Evolutionary conservation across 352 stramenopile genomes (phyloP), one percentile per base, ranked within the genome.

Genomic region (Saprolegnia diclina): DNA sequence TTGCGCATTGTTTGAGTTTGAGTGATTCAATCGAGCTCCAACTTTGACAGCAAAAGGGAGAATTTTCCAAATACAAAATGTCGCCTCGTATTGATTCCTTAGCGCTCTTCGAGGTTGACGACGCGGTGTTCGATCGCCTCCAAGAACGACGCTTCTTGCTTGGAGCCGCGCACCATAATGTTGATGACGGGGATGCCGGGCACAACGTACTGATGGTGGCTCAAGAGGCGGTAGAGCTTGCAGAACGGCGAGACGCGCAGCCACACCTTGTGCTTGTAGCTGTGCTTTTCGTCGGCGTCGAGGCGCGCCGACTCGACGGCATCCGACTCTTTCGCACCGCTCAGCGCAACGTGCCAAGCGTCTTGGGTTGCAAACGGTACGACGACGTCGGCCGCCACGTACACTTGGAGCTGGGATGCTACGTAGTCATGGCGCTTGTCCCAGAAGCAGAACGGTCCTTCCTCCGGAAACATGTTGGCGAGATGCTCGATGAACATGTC

Each of bases 401-500:
- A 94, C 26, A 93, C 73, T 21, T 88, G 81, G 35, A 95, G 73
- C 22, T 85, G 79, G 32, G 84, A 93, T 21, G 85, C 87, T 55
- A 87, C 77, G 68, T 91, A 95, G 71, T 88, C 75, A 14, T 87
- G 66, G 4, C 81, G 74, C 14, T 63, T 72, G 73, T 95, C 87
- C 87, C 87, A 95, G 22, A 93, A 76, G 48, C 82, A 88, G 70
- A 85, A 91, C 55, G 87, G 84, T 0, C 87, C 87, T 50, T 92
- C 85, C 61, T 95, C 87, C 0, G 87, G 87, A 74, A 95, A 95
- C 85, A 94, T 94, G 73, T 94, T 94, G 67, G 85, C 87, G 63
- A 95, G 68, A 74, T 95, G 87, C 69, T 94, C 85, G 52, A 94
- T 89, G 46, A 94, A 76, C 40, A 77, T 66, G 71, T 95, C 87